Evolutionary conservation across 371 early-diverging fungal genomes (phyloP), one percentile per base, ranked within the genome.

Genomic region (Phascolomyces articulosus): DNA sequence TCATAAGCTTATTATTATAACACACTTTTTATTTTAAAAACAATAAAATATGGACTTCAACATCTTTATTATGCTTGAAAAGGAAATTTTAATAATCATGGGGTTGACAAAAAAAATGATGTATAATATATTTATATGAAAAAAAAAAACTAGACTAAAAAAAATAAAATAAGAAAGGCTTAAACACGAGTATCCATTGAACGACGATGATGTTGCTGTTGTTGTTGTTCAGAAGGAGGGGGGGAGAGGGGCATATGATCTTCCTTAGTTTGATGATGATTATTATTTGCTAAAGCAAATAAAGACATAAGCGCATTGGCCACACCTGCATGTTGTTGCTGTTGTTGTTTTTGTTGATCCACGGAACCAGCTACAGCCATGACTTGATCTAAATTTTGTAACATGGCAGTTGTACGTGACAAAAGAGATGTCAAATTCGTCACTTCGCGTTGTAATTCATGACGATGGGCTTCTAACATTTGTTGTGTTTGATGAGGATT

Each of bases 401-500:
- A 71, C 58, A 89, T 84, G 20, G 85, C 85, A 7, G 87, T 82
- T 1, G 89, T 87, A 53, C 84, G 78, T 38, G 75, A 77, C n/a
- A 89, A 65, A 20, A 89, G 67, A 67, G 75, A 80, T 8, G 83
- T 85, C 41, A 89, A 65, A 64, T 86, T 81, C 3, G 80, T 72
- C 20, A 89, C 83, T 68, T 89, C 87, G 40, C 84, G 78, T 60
- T 86, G 87, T 44, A 89, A 66, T 63, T 89, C 87, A 58, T 85
- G 78, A 20, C 88, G 83, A 64, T 88, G 86, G 26, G 85, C 85
- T 66, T 85, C 79, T 20, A 87, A 71, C 29, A 80, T 79, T 62
- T 83, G 75, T 13, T 80, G 73, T 26, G 69, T 83, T 4, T 69
- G 60, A 40, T 69, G 65, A 16, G 68, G 58, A 64, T 71, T 59